phyloP scores from a whole-genome alignment of 1,284 basidiomycete genomes.

The Mycena sp. region DNA sequence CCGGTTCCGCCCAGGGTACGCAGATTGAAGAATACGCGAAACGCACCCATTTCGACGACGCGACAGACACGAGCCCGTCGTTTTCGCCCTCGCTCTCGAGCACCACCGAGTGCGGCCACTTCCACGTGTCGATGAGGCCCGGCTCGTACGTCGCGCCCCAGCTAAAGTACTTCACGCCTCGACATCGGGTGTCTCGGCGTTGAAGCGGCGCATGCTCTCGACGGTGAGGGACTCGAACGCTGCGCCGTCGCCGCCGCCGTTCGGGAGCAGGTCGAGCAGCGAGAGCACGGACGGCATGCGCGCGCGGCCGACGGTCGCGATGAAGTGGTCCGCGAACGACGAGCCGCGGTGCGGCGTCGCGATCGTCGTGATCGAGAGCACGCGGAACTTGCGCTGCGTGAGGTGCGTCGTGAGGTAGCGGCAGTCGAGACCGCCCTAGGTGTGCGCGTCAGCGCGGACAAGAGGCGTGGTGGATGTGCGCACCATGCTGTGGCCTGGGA shows the following conservation, averaged over 20 bases:
- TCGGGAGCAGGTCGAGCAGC: slow-evolving; percentile 82
- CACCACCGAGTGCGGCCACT: slow-evolving; percentile 86
- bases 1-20: no score
- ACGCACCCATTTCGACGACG: slow-evolving; percentile 83
- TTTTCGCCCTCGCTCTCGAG: slow-evolving; percentile 92
- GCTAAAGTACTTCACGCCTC: slow-evolving; percentile 86
- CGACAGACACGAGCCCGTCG: slow-evolving; percentile 88
- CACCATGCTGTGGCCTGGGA: slow-evolving; percentile 90
- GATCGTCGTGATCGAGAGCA: slow-evolving; percentile 92
- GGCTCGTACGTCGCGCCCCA: slow-evolving; percentile 94
- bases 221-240: slow-evolving; percentile 91
- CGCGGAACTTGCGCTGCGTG: slow-evolving; percentile 68
- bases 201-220: slow-evolving; percentile 90
- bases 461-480: slow-evolving; percentile 27
- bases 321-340: slow-evolving; percentile 93
- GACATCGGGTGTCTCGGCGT: slow-evolving; percentile 79
- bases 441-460: slow-evolving; percentile 7
- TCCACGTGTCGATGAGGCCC: slow-evolving; percentile 83
- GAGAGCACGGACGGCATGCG: slow-evolving; percentile 72
- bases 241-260: slow-evolving; percentile 89
- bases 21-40: background rate
- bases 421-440: slow-evolving; percentile 91
- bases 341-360: slow-evolving; percentile 93
- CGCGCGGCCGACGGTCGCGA: slow-evolving; percentile 78
- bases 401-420: slow-evolving; percentile 86